These are phyloP conservation scores for Aspergillus clavatus DNA, from an alignment of 2,329 filamentous ascomycete species.

Conservation along the genomic window DNA sequence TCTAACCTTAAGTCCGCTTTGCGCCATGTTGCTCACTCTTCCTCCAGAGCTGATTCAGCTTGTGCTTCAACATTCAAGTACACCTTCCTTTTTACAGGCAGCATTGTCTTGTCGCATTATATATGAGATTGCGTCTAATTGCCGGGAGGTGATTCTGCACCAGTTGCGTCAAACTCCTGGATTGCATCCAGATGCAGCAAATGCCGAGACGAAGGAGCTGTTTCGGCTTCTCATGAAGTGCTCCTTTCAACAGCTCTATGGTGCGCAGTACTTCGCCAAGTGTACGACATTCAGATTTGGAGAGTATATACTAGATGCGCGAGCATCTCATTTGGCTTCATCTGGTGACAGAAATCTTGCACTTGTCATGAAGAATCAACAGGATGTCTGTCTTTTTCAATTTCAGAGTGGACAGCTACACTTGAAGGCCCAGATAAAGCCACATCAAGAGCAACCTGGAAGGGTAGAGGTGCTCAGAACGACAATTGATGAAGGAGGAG, in stretches of 20 bases:
- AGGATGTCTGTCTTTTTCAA: conserved; percentile 26
- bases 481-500: conserved; percentile 16
- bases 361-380: conserved; percentile 28
- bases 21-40: conserved; percentile 31
- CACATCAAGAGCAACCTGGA: conserved; percentile 23
- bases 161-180: conserved; percentile 37
- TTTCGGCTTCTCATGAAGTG: conserved; percentile 30
- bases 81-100: conserved; percentile 35
- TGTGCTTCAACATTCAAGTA: conserved; percentile 31
- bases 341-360: conserved; percentile 17
- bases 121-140: conserved; percentile 30
- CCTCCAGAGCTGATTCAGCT: conserved; percentile 39
- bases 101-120: conserved; percentile 35
- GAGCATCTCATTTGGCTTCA: conserved; percentile 29
- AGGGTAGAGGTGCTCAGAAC: conserved; percentile 31
- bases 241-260: conserved; percentile 31
- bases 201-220: conserved; percentile 21
- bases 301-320: conserved; percentile 25
- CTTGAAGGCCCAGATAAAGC: conserved; percentile 14
- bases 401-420: conserved; percentile 15
- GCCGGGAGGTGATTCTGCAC: conserved; percentile 32
- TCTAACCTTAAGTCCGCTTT: neutral
- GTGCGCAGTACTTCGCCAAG: conserved; percentile 31
- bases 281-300: conserved; percentile 26
- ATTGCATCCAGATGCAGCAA: conserved; percentile 14